These are phyloP conservation scores for Trichoderma reesei DNA, from an alignment of 495 filamentous ascomycete genomes.

Conservation along the genomic window DNA sequence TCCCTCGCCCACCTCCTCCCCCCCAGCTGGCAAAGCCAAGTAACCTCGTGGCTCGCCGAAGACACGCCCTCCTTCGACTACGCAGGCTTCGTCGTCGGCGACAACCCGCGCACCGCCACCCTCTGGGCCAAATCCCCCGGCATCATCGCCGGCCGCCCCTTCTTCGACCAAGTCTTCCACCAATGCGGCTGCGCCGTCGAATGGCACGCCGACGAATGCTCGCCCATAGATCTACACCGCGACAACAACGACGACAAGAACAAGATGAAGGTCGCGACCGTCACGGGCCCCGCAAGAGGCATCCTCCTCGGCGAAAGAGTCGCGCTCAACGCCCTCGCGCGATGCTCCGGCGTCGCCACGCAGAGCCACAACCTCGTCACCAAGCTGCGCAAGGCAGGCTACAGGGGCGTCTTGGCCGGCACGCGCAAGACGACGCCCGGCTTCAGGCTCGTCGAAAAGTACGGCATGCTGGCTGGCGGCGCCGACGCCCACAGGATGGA, in stretches of 20 bases:
- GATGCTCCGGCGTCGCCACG: conserved; percentile 87
- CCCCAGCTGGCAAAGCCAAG: conserved; percentile 65
- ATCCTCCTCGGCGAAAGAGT: conserved; percentile 88
- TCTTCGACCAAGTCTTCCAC: conserved; percentile 87
- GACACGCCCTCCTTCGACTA: conserved; percentile 96
- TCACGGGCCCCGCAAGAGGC: conserved; percentile 74
- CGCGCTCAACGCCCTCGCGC: conserved; percentile 80
- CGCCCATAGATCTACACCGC: conserved; percentile 36
- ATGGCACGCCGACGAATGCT: conserved; percentile 78
- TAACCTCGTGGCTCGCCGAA: conserved; percentile 82
- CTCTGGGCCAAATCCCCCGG: conserved; percentile 84
- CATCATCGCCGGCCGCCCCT: conserved; percentile 83
- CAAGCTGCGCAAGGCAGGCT: conserved; percentile 52
- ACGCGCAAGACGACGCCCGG: conserved; percentile 96
- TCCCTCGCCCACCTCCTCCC: conserved; percentile 70
- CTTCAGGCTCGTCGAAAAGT: conserved; percentile 94
- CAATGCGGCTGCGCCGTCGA: conserved; percentile 83
- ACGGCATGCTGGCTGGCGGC: conserved; percentile 89
- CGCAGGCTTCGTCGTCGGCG: conserved; percentile 91
- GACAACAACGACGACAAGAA: conserved; percentile 37
- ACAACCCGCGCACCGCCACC: conserved; percentile 63
- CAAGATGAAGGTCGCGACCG: conserved; percentile 60
- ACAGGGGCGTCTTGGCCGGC: conserved; percentile 77
- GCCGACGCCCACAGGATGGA: conserved; percentile 88
- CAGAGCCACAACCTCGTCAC: conserved; percentile 45